Percentiles rank a stretch among this genome's conserved stretches.
phyloP scores from a whole-genome alignment of 129 eudicot species.

The Pulicaria dysenterica region DNA sequence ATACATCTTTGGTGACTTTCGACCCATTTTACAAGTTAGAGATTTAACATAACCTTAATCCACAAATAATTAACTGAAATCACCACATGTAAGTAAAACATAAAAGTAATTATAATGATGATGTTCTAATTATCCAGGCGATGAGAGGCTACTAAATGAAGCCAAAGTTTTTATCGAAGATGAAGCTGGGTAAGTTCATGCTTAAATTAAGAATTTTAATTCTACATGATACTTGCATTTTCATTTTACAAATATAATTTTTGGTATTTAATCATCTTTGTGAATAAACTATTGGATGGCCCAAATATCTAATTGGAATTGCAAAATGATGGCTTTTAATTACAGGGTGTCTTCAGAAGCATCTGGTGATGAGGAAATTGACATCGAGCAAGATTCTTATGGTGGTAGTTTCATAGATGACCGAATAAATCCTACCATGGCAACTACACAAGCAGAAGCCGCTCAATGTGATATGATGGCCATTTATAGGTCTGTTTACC shows the following conservation, averaged over 20 bases:
- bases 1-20: too few relatives aligned
- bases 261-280: neutral
- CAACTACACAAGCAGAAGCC: slow-evolving; percentile 53
- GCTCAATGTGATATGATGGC: slow-evolving; percentile 78
- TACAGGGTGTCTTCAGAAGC: slow-evolving; percentile 74
- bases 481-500: slow-evolving; percentile 66
- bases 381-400: slow-evolving; percentile 46
- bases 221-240: neutral
- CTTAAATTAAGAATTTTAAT: neutral
- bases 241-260: neutral
- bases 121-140: slow-evolving; percentile 43
- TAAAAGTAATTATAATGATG: too few relatives aligned
- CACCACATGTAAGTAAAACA: too few relatives aligned
- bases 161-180: slow-evolving; percentile 62
- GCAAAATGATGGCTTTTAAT: slow-evolving; percentile 9
- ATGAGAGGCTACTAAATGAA: slow-evolving; percentile 41
- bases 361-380: slow-evolving; percentile 74
- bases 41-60: too few relatives aligned
- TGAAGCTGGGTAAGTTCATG: slow-evolving; percentile 88
- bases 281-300: neutral
- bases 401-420: slow-evolving; percentile 92
- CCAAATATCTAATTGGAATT: slow-evolving; percentile 6
- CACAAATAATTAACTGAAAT: too few relatives aligned
- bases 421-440: slow-evolving; percentile 51
- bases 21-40: too few relatives aligned